Evolutionary conservation across 225 moss, liverwort and hornwort genomes (phyloP).

Genomic region (Climacium dendroides): DNA sequence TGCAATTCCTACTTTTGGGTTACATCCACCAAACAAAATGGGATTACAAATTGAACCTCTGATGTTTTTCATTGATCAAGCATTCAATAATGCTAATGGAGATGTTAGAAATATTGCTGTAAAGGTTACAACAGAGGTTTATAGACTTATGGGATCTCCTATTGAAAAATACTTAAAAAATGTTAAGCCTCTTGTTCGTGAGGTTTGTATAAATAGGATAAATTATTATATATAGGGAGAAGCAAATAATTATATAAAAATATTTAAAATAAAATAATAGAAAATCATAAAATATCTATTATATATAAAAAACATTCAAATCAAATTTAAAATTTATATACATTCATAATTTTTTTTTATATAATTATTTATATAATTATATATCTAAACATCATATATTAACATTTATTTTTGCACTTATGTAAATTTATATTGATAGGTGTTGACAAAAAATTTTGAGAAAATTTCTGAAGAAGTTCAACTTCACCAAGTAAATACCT

Average conservation of each 20-base stretch:
- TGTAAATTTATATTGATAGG: slow-evolving; percentile 1
- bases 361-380: fast-evolving
- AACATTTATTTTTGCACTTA: not conserved
- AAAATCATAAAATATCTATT: too few relatives aligned
- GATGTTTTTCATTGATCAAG: slow-evolving; percentile 79
- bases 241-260: not conserved
- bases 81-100: slow-evolving; percentile 86
- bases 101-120: slow-evolving; percentile 76
- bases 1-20: slow-evolving; percentile 71
- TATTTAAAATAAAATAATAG: too few relatives aligned
- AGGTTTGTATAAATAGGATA: slow-evolving; percentile 18
- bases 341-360: too few relatives aligned
- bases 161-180: slow-evolving; percentile 77
- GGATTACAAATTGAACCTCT: slow-evolving; percentile 55
- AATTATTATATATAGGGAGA: too few relatives aligned
- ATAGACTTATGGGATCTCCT: slow-evolving; percentile 65
- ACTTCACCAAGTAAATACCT: not conserved
- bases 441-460: slow-evolving; percentile 56
- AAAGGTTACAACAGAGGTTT: slow-evolving; percentile 70
- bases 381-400: not conserved
- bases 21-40: slow-evolving; percentile 62
- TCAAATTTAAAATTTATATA: too few relatives aligned
- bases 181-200: slow-evolving; percentile 67
- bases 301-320: too few relatives aligned
- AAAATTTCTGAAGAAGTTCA: slow-evolving; percentile 30